phyloP scores from a whole-genome alignment of 371 early-diverging fungal species.

The Mucor velutinosus region DNA sequence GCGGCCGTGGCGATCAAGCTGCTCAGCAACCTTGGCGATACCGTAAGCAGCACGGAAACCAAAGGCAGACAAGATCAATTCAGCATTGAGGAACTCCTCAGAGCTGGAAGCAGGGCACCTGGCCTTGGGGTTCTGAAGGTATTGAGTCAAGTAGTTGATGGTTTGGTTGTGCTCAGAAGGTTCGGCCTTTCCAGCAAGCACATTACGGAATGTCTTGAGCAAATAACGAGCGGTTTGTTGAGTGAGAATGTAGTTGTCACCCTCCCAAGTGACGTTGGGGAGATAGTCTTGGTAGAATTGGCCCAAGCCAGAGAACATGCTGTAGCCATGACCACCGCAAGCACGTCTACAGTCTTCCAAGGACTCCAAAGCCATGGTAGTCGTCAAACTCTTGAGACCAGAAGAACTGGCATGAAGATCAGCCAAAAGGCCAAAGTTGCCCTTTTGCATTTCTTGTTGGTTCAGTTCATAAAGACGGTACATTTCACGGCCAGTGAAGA shows the following conservation, averaged over 20 bases:
- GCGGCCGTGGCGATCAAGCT: conserved; percentile 57
- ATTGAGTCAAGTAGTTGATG: conserved; percentile 55
- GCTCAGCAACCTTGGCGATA: conserved; percentile 56
- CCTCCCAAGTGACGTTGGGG: conserved; percentile 75
- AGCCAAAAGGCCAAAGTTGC: conserved; percentile 61
- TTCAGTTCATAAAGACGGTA: conserved; percentile 60
- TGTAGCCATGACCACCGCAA: conserved; percentile 87
- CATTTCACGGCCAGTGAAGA: conserved; percentile 71
- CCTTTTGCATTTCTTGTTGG: conserved; percentile 57
- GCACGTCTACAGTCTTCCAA: conserved; percentile 77
- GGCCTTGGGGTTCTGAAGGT: conserved; percentile 53
- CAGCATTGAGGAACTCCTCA: conserved; percentile 59
- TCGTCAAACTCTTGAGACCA: conserved; percentile 82
- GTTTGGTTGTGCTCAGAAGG: conserved; percentile 57
- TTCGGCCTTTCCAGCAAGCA: conserved; percentile 55
- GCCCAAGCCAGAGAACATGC: conserved; percentile 75
- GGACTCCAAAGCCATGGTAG: conserved; percentile 74
- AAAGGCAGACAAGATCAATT: conserved; percentile 64
- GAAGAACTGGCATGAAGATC: conserved; percentile 87
- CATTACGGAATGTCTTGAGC: conserved; percentile 58
- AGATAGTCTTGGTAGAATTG: conserved; percentile 67
- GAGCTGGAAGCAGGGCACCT: conserved; percentile 50
- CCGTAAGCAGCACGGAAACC: conserved; percentile 70
- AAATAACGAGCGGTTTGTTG: conserved; percentile 77
- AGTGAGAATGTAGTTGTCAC: conserved; percentile 79